Conservation (phyloP, 2,329 filamentous ascomycete genomes). For the Cercospora brassicicola region DNA sequence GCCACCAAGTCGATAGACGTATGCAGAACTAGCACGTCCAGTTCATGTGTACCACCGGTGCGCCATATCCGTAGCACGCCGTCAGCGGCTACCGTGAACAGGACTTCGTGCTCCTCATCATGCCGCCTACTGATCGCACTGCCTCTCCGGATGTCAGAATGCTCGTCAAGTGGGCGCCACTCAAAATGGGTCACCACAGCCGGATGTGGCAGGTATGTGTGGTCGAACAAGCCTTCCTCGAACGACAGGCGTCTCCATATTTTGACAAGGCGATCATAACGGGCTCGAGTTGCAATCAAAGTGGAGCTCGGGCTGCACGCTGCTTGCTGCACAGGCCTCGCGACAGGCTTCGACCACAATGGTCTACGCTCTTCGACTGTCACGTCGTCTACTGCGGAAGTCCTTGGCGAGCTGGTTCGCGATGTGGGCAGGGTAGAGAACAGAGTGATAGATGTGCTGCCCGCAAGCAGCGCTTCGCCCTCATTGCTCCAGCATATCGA, state of each 20-base stretch:
- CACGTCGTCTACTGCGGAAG: slow-evolving; percentile 33
- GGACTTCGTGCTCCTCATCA: slow-evolving; percentile 65
- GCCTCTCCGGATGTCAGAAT: slow-evolving; percentile 62
- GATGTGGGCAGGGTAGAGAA: slow-evolving; percentile 56
- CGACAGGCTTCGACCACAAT: slow-evolving; percentile 73
- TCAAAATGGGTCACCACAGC: slow-evolving; percentile 75
- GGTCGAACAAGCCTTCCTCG: slow-evolving; percentile 84
- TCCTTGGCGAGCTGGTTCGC: slow-evolving; percentile 29
- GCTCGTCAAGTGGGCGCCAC: slow-evolving; percentile 69
- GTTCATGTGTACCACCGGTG: slow-evolving; percentile 67
- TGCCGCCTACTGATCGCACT: slow-evolving; percentile 33
- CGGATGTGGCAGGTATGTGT: slow-evolving; percentile 86
- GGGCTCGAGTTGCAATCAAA: slow-evolving; percentile 78
- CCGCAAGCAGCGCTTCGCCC: slow-evolving; percentile 80
- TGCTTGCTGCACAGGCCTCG: slow-evolving; percentile 72
- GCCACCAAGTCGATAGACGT: slow-evolving; percentile 73
- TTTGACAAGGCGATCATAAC: slow-evolving; percentile 81
- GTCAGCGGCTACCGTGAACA: slow-evolving; percentile 87
- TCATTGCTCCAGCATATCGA: slow-evolving; percentile 83
- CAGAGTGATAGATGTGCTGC: slow-evolving; percentile 64
- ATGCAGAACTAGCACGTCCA: slow-evolving; percentile 76
- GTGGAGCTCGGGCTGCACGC: slow-evolving; percentile 82
- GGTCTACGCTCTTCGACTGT: slow-evolving; percentile 48
- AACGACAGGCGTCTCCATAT: slow-evolving; percentile 88
- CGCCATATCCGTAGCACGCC: slow-evolving; percentile 81